Evolutionary conservation across 139 green algal genomes (phyloP).

Genomic region (Penium margaritaceum): DNA sequence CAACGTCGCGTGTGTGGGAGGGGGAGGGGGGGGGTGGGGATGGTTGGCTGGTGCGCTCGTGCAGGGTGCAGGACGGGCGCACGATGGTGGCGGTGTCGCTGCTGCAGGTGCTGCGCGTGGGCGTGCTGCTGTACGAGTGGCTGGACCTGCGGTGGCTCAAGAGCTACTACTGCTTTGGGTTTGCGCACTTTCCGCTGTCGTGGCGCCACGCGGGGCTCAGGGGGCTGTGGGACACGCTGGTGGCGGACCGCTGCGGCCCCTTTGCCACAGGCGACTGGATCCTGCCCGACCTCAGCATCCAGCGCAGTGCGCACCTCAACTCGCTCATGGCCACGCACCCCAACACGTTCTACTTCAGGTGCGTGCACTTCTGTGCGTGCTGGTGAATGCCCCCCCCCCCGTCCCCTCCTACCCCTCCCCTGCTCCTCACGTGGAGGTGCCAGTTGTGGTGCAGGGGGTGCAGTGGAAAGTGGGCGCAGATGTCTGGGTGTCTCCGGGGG

Average conservation of each 20-base stretch:
- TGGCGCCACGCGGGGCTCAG: slow-evolving; percentile 24
- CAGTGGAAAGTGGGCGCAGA: too few relatives aligned
- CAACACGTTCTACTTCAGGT: slow-evolving; percentile 42
- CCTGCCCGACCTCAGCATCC: slow-evolving; percentile 34
- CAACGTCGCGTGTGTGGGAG: too few relatives aligned
- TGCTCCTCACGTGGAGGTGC: too few relatives aligned
- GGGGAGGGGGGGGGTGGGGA: too few relatives aligned
- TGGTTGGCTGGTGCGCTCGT: too few relatives aligned
- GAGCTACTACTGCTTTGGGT: slow-evolving; percentile 30
- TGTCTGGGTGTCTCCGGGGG: too few relatives aligned
- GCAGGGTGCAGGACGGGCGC: too few relatives aligned
- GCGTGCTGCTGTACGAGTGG: slow-evolving; percentile 19
- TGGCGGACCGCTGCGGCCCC: slow-evolving; percentile 2
- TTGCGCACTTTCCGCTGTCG: slow-evolving; percentile 27
- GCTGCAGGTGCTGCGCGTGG: slow-evolving; percentile 32
- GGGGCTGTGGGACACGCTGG: slow-evolving; percentile 9
- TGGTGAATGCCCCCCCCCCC: too few relatives aligned
- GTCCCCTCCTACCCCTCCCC: too few relatives aligned
- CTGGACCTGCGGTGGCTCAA: slow-evolving; percentile 29
- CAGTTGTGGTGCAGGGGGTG: too few relatives aligned
- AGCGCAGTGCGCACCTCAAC: slow-evolving; percentile 26
- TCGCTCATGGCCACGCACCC: slow-evolving; percentile 15
- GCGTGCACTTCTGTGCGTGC: too few relatives aligned
- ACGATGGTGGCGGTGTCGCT: slow-evolving; percentile 11
- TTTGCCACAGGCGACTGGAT: slow-evolving; percentile 33